Base-by-base conservation (phyloP, 192 early-diverging fungal genomes). In the Mortierella antarctica region DNA sequence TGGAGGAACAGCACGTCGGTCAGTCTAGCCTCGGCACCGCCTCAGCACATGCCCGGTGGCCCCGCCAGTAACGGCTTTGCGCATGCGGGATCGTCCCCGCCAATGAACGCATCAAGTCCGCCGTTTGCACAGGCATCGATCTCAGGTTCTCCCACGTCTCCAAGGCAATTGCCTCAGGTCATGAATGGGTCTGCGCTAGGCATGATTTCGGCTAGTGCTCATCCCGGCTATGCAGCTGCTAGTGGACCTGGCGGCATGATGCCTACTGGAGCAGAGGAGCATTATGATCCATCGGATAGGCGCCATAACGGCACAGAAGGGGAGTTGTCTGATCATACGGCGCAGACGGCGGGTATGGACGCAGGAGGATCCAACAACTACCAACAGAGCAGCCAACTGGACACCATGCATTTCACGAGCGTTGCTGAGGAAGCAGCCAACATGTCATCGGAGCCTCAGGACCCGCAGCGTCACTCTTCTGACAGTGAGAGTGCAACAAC, bases 1-100 rank as follows among this genome's bases (percentile, higher is more conserved):
- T 80, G 63, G 65, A 65, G 70, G 23, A 80, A 80, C 14, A 72
- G 77, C 44, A 80, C 76, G 5, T 66, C 76, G 15, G 42, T 71
- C 50, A 79, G 76, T 21, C 42, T 79, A 31, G n/a, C 76, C 11
- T 71, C 76, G 20, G 47, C 51, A 0, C 65, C 70, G 13, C 45
- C 76, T 8, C 20, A 46, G 15, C 6, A 7, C 57, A 3, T 4
- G 41, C 14, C 41, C 67, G 20, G 15, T 49, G 31, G 21, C 62
- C 0, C 46, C 31, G 9, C 9, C 40, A 49, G 44, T 3, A 62
- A 42, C 17, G 58, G 58, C 8, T 7, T 0, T 21, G n/a, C 18
- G 10, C 44, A 18, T 6, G 21, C 47, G 17, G 62, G 44, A 31
- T 31, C 31, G 31, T 31, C 31, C 31, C 31, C 31, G 31, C 31